Evolutionary conservation across 495 filamentous ascomycete species (phyloP), one percentile per base, ranked within the genome.

Genomic region (Penicillium coprophilum): DNA sequence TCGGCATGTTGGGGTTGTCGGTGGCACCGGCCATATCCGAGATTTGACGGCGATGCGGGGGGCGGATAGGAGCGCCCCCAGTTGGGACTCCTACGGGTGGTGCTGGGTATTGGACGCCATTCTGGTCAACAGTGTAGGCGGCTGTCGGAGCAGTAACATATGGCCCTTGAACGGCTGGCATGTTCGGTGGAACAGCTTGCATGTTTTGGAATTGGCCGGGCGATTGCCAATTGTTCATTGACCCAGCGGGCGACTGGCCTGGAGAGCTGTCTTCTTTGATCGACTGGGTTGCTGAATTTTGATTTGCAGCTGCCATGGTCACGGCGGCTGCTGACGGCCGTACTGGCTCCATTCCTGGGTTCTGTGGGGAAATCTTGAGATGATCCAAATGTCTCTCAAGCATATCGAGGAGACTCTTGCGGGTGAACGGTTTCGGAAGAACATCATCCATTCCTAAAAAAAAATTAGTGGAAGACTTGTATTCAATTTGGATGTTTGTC

Each of bases 361-460:
- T 46, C 15, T 78, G 78, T 23, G 77, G 60, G 1, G 80, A 71
- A 58, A 80, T 81, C 72, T 87, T 91, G 53, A 96, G 80, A 69
- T 90, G 89, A 9, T 81, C 81, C 50, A 98, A 80, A 62, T 96
- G 91, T 64, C 91, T 95, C 69, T 93, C 90, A 13, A 98, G 81
- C 76, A 96, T 91, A 54, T 87, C 85, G 43, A 96, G 79, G 67
- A 98, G 88, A 50, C 92, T 93, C 68, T 97, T 93, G 67, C 92
- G 92, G 3, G 93, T 98, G 69, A 98, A 98, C 0, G 94, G 94
- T 63, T 98, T 98, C 0, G 94, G 93, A 46, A 98, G 79, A 10
- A 98, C 92, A 66, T 96, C 94, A 66, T 96, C 94, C 94, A 98
- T 98, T n/a, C 94, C 94, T 97, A 60, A 19, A 3, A n/a, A n/a